Evolutionary conservation across 352 stramenopile genomes (phyloP), one percentile per base, ranked within the genome.

Genomic region (Aphanomyces cochlioides): DNA sequence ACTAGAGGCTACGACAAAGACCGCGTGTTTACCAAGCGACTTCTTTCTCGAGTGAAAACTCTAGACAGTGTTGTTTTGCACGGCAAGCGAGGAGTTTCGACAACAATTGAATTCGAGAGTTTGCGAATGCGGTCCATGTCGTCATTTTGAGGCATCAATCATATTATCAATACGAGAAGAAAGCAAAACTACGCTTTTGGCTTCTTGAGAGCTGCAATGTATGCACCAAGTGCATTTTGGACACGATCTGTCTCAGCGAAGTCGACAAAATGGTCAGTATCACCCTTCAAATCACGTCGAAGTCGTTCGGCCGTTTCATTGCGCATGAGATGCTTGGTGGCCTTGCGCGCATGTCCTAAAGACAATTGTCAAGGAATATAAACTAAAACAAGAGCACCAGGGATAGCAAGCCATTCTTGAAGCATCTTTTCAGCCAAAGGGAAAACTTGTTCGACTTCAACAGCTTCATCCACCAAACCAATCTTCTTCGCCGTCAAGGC

Each of bases 181-280:
- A 28, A 28, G 28, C 28, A 28, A 28, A 47, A 21, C 15, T 54
- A 54, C 12, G 48, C 54, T 43, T 70, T 70, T 36, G 92, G 84
- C 73, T 87, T 93, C 80, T 90, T 93, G 66, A 95, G 79, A 65
- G 85, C 84, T 63, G 80, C 80, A 37, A 95, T 73, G 77, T 95
- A 95, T 69, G 81, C 80, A 17, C 72, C 85, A 59, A 95, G 80
- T 56, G 83, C 82, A 67, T 92, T 93, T 64, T 95, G 87, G 59
- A 89, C 81, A 76, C 90, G 89, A 76, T 93, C 85, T 12, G 83
- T 90, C 74, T 89, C 81, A 28, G 75, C 81, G 74, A 95, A 89
- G 72, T 90, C 82, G 40, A 74, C 73, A 67, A 92, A 95, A 19
- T 77, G 72, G 66, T 92, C 82, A 34, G 88, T 74, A 57, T 95